Base-by-base conservation (phyloP, 164 flowering plant species). In the Aristolochia fimbriata region DNA sequence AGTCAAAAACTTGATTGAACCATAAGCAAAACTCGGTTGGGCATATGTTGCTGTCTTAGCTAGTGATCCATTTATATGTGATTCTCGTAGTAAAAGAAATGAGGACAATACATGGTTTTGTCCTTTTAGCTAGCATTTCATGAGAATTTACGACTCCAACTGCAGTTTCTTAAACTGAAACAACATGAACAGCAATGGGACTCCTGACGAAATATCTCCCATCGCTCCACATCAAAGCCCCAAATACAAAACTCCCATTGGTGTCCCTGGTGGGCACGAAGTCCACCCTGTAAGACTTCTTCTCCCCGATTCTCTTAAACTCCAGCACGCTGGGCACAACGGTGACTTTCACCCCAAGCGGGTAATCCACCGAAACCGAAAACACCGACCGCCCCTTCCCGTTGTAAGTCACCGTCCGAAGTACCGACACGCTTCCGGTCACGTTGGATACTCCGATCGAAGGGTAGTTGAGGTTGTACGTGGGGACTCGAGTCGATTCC, bases 401-500 rank as follows among this genome's bases (percentile, higher is more conserved):
- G 43, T 69, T 70, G 66, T 81, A 77, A 4, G 87, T 81, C 23
- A 82, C 83, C 14, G 77, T 79, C 55, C 83, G 63, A 22, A 60
- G 47, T 31, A 79, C 80, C 0, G 85, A 76, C 33, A 78, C 6
- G 51, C 61, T 77, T 66, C 84, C 78, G 6, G 53, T 70, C 82
- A 85, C 61, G 27, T 65, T 77, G 46, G 78, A 57, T 20, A 83
- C 76, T 19, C 79, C 79, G 60, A 85, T 78, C 24, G 91, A 81
- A 30, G 87, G 87, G 58, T 82, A 85, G 63, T 85, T 82, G 31
- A 82, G 72, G 51, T 81, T 65, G 68, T 79, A 76, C 10, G 84
- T 55, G 0, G 78, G 66, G 13, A 57, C 59, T 6, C 57, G 37
- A 0, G 67, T 59, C 30, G 30, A 27, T 51, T 62, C 72, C 52